Evolutionary conservation across 768 basidiomycete species (phyloP).

Genomic region (Mycena sanguinolenta): DNA sequence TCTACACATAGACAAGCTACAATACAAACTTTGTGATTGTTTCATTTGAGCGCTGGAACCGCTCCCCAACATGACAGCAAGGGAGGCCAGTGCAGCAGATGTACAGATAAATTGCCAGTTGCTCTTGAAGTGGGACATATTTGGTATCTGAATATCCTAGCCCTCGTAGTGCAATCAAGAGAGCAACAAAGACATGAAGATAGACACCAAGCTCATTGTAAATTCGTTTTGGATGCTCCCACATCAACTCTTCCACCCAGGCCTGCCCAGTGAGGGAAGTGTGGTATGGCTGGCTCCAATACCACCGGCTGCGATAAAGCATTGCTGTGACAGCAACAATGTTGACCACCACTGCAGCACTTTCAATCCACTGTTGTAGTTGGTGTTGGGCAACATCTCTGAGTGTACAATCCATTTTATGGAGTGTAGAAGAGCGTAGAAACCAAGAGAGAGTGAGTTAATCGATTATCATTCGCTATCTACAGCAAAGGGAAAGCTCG

Average conservation of each 20-base stretch:
- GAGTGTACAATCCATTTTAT: too few species aligned
- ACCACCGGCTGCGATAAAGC: not conserved
- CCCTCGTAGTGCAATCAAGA: constrained; percentile 24
- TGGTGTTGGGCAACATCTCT: too few species aligned
- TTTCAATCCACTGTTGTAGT: too few species aligned
- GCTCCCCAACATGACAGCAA: constrained; percentile 17
- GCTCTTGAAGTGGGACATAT: constrained; percentile 36
- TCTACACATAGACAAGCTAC: too few species aligned
- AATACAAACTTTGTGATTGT: constrained; percentile 38
- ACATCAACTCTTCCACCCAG: constrained; percentile 38
- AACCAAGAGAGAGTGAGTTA: too few species aligned
- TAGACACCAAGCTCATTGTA: constrained; percentile 33
- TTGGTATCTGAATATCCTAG: constrained; percentile 18
- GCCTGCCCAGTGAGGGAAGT: constrained; percentile 35
- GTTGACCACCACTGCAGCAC: too few species aligned
- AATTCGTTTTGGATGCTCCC: constrained; percentile 36
- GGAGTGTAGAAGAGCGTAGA: too few species aligned
- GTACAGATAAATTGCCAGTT: constrained; percentile 12
- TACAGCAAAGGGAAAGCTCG: too few species aligned
- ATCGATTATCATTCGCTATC: too few species aligned
- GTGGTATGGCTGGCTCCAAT: constrained; percentile 34
- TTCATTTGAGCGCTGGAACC: constrained; percentile 35
- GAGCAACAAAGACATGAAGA: constrained; percentile 30
- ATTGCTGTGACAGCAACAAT: too few species aligned
- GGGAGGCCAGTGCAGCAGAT: not conserved